A percentile compares a stretch with the other conserved stretches of the same genome.
phyloP scores from a whole-genome alignment of 495 filamentous ascomycete genomes.

The Hypoxylon lenormandii region DNA sequence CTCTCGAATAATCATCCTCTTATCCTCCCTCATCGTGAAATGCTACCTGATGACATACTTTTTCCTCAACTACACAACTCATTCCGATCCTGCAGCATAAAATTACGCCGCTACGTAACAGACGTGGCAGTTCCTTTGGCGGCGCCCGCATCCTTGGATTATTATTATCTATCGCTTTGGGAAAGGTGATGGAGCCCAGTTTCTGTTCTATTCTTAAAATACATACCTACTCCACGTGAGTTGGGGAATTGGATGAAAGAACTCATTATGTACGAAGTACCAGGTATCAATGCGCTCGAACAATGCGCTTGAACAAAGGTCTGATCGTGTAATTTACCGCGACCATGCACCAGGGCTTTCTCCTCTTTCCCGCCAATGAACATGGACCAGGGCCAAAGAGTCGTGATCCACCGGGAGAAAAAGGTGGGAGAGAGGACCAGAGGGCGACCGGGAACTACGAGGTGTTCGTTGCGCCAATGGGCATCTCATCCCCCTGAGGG shows the following conservation, averaged over 20 bases:
- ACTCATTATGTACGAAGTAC: slow-evolving; percentile 5
- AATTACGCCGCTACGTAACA: slow-evolving; percentile 37
- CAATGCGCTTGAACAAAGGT: slow-evolving; percentile 36
- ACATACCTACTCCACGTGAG: background rate
- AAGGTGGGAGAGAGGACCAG: slow-evolving; percentile 31
- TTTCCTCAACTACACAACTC: slow-evolving; percentile 29
- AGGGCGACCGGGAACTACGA: slow-evolving; percentile 5
- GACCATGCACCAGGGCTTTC: slow-evolving; percentile 26
- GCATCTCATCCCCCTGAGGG: slow-evolving; percentile 5
- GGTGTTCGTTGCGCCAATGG: slow-evolving; percentile 7
- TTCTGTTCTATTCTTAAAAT: slow-evolving; percentile 8
- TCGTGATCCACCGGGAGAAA: slow-evolving; percentile 31
- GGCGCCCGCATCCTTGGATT: slow-evolving; percentile 1
- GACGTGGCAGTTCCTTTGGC: slow-evolving; percentile 38
- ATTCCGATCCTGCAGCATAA: slow-evolving; percentile 43
- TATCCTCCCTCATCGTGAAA: slow-evolving; percentile 11
- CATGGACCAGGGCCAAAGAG: slow-evolving; percentile 30
- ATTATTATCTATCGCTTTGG: background rate
- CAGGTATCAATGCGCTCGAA: slow-evolving; percentile 34
- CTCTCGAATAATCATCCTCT: background rate
- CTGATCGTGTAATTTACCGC: slow-evolving; percentile 39
- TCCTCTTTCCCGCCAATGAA: slow-evolving; percentile 19
- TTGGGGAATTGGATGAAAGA: slow-evolving; percentile 3
- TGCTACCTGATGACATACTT: slow-evolving; percentile 32
- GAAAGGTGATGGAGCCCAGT: background rate